These are phyloP conservation scores for Plasmodium falciparum DNA, from an alignment of 169 alveolate genomes.

Conservation along the genomic window DNA sequence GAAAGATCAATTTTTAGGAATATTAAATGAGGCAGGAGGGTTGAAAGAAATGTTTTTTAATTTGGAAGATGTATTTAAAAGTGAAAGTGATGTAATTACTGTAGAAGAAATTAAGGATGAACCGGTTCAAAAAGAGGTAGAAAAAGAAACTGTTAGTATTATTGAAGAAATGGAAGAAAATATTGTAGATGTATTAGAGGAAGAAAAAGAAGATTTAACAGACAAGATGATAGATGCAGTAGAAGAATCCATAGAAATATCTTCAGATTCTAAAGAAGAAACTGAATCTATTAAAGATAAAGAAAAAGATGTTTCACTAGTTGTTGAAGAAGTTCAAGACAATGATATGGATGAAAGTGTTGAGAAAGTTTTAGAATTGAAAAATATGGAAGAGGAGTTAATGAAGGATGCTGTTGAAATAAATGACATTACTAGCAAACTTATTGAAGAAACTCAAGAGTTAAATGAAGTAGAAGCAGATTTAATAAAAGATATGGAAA, in stretches of 20 bases:
- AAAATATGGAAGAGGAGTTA: neutral
- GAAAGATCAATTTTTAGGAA: neutral
- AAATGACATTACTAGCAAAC: neutral
- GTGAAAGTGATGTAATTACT: neutral
- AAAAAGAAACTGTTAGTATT: neutral
- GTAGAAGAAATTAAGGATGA: constrained; percentile 3
- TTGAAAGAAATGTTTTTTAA: no score
- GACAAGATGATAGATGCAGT: constrained; percentile 6
- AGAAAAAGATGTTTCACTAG: neutral
- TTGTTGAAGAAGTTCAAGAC: neutral
- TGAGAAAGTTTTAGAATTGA: neutral
- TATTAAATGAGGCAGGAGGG: no score
- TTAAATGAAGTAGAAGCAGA: constrained; percentile 3
- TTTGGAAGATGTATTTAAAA: neutral
- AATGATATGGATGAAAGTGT: neutral
- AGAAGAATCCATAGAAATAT: neutral
- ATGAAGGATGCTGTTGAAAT: neutral
- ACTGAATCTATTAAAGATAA: neutral
- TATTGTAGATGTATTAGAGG: neutral
- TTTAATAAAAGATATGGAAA: neutral
- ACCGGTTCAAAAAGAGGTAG: neutral
- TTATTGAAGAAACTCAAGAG: constrained; percentile 6
- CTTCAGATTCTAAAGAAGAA: neutral
- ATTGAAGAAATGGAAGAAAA: constrained; percentile 3
- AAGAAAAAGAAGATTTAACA: neutral